Percentiles rank a stretch among this genome's conserved stretches.
Evolutionary conservation across 768 basidiomycete species (phyloP).

Genomic region (Antrodiella citrinella): DNA sequence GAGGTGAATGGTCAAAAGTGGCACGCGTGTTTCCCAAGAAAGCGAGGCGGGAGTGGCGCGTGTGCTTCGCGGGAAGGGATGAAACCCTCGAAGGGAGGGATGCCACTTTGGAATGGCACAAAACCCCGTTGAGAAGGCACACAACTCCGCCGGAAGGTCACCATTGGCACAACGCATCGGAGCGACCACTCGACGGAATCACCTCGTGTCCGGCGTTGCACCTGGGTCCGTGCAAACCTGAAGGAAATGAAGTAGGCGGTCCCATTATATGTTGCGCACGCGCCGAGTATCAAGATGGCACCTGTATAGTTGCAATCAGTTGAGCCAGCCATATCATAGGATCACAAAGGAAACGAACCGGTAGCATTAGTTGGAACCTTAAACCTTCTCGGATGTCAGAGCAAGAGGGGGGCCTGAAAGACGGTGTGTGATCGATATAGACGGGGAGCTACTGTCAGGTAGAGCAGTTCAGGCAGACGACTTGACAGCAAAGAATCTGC

Average conservation of each 20-base stretch:
- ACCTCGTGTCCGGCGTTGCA: neutral
- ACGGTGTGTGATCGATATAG: no score
- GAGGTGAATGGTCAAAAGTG: neutral
- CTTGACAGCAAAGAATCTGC: no score
- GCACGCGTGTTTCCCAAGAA: neutral
- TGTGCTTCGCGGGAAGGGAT: no score
- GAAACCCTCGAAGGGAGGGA: no score
- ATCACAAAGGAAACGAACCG: neutral
- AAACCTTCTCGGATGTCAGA: no score
- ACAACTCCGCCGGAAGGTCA: neutral
- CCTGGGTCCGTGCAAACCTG: neutral
- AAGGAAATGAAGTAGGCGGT: neutral
- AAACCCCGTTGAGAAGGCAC: neutral
- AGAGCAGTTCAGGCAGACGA: no score
- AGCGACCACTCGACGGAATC: neutral
- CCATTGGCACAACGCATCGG: neutral
- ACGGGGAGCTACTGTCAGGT: no score
- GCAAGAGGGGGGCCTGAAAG: no score
- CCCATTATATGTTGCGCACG: neutral
- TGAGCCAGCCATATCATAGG: neutral
- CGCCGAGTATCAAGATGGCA: neutral
- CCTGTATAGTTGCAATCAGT: neutral
- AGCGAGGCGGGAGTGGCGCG: neutral
- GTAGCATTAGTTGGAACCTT: neutral
- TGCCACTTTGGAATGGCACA: neutral